These are phyloP conservation scores for Colletotrichum spinosum DNA, from an alignment of 2,329 filamentous ascomycete genomes.

Conservation along the genomic window DNA sequence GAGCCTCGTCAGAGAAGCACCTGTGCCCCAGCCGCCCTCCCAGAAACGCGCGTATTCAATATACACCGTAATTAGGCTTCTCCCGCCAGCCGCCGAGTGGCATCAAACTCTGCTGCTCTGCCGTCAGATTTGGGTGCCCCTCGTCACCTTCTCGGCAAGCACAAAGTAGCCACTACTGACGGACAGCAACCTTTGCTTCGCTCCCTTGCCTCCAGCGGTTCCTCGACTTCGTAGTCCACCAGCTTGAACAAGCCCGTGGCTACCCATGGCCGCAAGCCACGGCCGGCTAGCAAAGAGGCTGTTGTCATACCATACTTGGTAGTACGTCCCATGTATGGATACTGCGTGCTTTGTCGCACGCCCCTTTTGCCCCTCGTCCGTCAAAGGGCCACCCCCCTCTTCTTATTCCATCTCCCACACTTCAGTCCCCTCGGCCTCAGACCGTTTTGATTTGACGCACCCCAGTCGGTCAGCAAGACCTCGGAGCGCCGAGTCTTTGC, in stretches of 20 bases:
- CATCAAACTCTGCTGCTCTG: background rate
- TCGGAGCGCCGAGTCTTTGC: constrained; percentile 21
- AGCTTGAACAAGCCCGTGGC: constrained; percentile 7
- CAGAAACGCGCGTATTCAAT: no score
- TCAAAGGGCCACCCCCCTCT: constrained; percentile 4
- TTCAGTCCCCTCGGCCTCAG: constrained; percentile 13
- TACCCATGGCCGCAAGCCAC: constrained; percentile 5
- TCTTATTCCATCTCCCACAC: constrained; percentile 35
- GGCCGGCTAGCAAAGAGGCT: constrained; percentile 6
- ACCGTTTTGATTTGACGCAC: constrained; percentile 10
- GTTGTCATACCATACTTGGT: constrained; percentile 13
- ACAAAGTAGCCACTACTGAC: constrained; percentile 11
- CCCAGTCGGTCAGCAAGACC: constrained; percentile 26
- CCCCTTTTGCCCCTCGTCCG: constrained; percentile 23
- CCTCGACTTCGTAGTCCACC: background rate
- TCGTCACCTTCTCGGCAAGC: constrained; percentile 30
- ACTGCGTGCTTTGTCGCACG: constrained; percentile 9
- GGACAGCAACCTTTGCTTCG: constrained; percentile 7
- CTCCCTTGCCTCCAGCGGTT: constrained; percentile 22
- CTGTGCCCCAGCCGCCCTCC: no score
- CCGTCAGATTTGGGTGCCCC: constrained; percentile 13
- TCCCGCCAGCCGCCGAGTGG: no score
- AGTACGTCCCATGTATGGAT: no score
- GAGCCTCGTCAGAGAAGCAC: no score
- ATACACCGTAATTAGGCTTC: no score